Evolutionary conservation across 805 yeast genomes (phyloP).

Genomic region (Barnettozyma botsteinii): DNA sequence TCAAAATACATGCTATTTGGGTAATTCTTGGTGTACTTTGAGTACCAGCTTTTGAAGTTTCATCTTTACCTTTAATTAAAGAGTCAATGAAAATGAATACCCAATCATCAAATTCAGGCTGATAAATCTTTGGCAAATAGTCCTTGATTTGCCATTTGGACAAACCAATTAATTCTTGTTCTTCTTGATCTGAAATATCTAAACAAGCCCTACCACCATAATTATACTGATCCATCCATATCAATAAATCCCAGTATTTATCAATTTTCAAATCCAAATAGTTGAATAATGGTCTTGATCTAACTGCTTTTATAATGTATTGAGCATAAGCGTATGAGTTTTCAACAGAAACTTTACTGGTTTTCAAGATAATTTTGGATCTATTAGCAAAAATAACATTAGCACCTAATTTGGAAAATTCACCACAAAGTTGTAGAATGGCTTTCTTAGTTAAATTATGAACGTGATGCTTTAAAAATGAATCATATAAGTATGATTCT

Average conservation of each 20-base stretch:
- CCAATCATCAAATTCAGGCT: conserved; percentile 87
- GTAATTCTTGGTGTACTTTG: conserved; percentile 57
- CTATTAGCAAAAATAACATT: conserved; percentile 73
- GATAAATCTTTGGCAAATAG: conserved; percentile 69
- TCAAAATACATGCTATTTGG: conserved; percentile 53
- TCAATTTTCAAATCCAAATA: conserved; percentile 69
- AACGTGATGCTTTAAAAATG: conserved; percentile 76
- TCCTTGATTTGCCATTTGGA: conserved; percentile 78
- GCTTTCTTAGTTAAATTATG: conserved; percentile 83
- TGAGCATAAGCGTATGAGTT: conserved; percentile 90
- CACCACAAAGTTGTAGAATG: conserved; percentile 71
- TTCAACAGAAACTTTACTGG: conserved; percentile 72
- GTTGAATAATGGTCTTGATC: conserved; percentile 77
- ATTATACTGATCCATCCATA: conserved; percentile 93
- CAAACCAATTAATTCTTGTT: conserved; percentile 33
- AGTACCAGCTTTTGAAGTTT: conserved; percentile 21
- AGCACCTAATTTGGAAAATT: conserved; percentile 75
- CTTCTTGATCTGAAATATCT: conserved; percentile 31
- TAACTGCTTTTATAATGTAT: conserved; percentile 67
- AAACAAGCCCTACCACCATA: conserved; percentile 64
- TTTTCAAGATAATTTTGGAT: conserved; percentile 64
- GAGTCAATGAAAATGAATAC: conserved; percentile 67
- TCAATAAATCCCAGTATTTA: conserved; percentile 84
- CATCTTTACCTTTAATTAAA: conserved; percentile 48
- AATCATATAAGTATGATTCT: conserved; percentile 68